These are phyloP conservation scores for Mycocentrospora acerina DNA, from an alignment of 2,329 filamentous ascomycete species.

Conservation along the genomic window DNA sequence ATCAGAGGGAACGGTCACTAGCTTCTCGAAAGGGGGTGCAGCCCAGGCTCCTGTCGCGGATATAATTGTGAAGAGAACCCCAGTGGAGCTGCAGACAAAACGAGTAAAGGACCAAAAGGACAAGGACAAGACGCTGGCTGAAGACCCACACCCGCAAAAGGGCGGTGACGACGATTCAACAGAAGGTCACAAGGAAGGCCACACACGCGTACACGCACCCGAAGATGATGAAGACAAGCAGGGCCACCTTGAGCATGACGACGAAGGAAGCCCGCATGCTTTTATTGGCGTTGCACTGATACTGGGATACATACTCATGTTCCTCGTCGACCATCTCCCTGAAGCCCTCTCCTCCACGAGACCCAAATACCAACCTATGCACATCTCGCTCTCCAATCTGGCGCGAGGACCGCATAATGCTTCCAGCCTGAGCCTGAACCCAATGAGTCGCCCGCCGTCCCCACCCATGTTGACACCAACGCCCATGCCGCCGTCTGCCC, in stretches of 20 bases:
- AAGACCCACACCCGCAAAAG: slow-evolving; percentile 33
- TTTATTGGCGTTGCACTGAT: slow-evolving; percentile 88
- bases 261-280: slow-evolving; percentile 57
- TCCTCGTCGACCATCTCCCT: slow-evolving; percentile 71
- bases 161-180: slow-evolving; percentile 43
- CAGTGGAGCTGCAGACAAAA: slow-evolving; percentile 21
- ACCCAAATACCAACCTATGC: slow-evolving; percentile 68
- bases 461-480: slow-evolving; percentile 27
- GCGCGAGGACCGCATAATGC: slow-evolving; percentile 53
- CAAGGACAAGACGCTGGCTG: slow-evolving; percentile 19
- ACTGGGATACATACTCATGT: slow-evolving; percentile 93
- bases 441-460: slow-evolving; percentile 27
- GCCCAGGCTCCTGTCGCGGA: slow-evolving; percentile 20
- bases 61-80: slow-evolving; percentile 24
- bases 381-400: slow-evolving; percentile 86
- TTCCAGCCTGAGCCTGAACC: slow-evolving; percentile 39
- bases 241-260: slow-evolving; percentile 47
- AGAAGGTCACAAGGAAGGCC: slow-evolving; percentile 40
- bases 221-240: slow-evolving; percentile 43
- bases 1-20: slow-evolving; percentile 17
- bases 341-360: slow-evolving; percentile 51
- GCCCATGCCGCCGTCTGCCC: slow-evolving; percentile 39
- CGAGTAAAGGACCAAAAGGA: slow-evolving; percentile 22
- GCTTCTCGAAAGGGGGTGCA: slow-evolving; percentile 15
- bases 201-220: slow-evolving; percentile 38